These are phyloP conservation scores for Epichloe elymi DNA, from an alignment of 2,329 filamentous ascomycete genomes.

Conservation along the genomic window DNA sequence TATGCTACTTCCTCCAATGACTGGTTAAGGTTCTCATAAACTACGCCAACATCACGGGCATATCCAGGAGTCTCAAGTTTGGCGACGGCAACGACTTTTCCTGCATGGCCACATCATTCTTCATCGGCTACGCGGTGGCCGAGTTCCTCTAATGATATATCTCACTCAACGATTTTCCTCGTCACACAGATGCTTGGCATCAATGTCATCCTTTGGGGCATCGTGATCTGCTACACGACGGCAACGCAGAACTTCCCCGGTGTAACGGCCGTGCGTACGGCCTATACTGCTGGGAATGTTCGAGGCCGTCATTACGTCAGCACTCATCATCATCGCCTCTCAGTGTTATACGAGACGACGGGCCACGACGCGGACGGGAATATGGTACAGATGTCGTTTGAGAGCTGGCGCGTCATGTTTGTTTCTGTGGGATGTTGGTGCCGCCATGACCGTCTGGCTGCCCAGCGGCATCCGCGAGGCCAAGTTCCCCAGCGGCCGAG, in stretches of 20 bases:
- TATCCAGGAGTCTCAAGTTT: constrained; percentile 17
- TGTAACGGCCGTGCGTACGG: constrained; percentile 27
- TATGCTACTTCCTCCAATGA: constrained; percentile 16
- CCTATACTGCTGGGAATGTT: constrained; percentile 28
- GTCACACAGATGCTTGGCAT: constrained; percentile 21
- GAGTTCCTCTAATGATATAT: constrained; percentile 17
- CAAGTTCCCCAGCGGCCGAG: constrained; percentile 10
- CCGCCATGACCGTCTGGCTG: constrained; percentile 28
- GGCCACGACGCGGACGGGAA: constrained; percentile 29
- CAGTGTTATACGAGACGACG: constrained; percentile 28
- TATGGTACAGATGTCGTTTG: constrained; percentile 17
- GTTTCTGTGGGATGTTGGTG: constrained; percentile 34
- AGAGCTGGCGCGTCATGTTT: constrained; percentile 40
- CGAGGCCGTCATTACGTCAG: constrained; percentile 34
- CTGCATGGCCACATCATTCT: constrained; percentile 19
- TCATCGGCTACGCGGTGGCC: constrained; percentile 16
- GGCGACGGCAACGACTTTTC: constrained; percentile 17
- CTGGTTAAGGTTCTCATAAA: constrained; percentile 17
- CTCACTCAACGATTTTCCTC: constrained; percentile 20
- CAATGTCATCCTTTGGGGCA: constrained; percentile 22
- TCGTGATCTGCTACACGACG: constrained; percentile 30
- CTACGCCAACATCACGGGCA: constrained; percentile 19
- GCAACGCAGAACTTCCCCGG: constrained; percentile 26
- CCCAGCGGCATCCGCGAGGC: constrained; percentile 21
- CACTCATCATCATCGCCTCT: constrained; percentile 35